These are phyloP conservation scores for Mitragyna speciosa DNA, from an alignment of 257 asterid genomes.

Conservation along the genomic window DNA sequence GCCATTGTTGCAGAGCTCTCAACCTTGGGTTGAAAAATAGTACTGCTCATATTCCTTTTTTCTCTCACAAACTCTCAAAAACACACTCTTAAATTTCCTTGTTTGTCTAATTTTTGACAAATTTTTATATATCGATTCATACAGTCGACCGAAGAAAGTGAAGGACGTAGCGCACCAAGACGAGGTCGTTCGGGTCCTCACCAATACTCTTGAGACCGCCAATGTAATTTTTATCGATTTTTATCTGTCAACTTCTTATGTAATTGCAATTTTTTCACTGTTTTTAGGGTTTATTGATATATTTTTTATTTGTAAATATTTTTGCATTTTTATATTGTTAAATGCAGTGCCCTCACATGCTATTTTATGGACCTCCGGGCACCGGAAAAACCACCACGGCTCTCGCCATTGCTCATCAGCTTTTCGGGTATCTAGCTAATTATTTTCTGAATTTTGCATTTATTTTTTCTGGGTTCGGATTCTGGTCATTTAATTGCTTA, in stretches of 20 bases:
- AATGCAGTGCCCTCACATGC: constrained; percentile 93
- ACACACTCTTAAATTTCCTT: background rate
- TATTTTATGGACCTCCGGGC: constrained; percentile 97
- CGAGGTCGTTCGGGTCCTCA: constrained; percentile 94
- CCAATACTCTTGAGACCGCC: constrained; percentile 91
- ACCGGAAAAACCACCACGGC: constrained; percentile 98
- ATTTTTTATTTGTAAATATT: background rate
- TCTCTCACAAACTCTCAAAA: background rate
- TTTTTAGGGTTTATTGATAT: constrained; percentile 6
- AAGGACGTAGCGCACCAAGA: constrained; percentile 98
- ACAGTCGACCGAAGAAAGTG: constrained; percentile 94
- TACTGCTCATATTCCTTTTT: constrained; percentile 15
- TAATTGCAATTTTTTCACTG: background rate
- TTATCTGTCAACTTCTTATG: background rate
- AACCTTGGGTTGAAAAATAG: constrained; percentile 99
- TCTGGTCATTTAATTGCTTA: background rate
- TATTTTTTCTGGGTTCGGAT: background rate
- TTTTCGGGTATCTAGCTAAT: constrained; percentile 52
- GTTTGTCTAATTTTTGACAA: background rate
- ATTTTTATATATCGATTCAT: constrained; percentile 6
- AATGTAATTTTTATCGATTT: constrained; percentile 41
- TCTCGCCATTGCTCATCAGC: constrained; percentile 93
- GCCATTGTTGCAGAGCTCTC: constrained; percentile 85
- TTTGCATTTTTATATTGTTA: background rate
- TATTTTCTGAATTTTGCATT: background rate